Base-by-base conservation (phyloP, 2,329 filamentous ascomycete species). In the Graphilbum sp. region DNA sequence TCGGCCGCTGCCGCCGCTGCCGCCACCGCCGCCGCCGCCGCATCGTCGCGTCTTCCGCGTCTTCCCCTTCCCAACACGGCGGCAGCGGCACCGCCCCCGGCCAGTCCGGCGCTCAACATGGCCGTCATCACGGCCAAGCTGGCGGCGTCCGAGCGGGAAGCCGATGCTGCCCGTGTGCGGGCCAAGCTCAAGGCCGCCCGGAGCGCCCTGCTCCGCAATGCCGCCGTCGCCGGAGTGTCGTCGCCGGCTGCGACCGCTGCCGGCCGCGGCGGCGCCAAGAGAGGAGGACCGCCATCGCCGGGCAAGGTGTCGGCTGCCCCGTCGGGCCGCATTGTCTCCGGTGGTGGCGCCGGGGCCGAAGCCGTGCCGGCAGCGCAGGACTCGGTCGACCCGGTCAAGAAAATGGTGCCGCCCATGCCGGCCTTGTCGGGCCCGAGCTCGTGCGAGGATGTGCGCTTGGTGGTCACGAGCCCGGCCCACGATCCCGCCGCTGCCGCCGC, bases 71-170 rank as follows among this genome's bases (percentile, higher is more conserved):
- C 50, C 46, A 40, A 51, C 46, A 23, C 45, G 49, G n/a, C 36
- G 4, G 32, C 31, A 2, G 38, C 46, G 21, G 43, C 50, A 41
- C 58, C 59, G 4, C 55, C n/a, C n/a, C n/a, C 60, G 5, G 64
- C 67, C 35, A 70, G 74, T 44, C 72, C 65, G 21, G 72, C 72
- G 0, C 53, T 76, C 4, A 74, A 67, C 17, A 74, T 75, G 64
- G 68, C 70, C 9, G 65, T 60, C 25, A 78, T 78, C 43, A 67
- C 70, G 0, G 71, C 72, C 21, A 78, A 78, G 52, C 60, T 78
- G 0, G 74, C 72, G 1, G 73, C 74, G 2, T 71, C 72, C 0
- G 74, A 78, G 45, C 62, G 69, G 16, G 72, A 77, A 38, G 74
- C 74, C 4, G 72, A 77, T 45, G 73, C 73, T 1, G 72, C 72